Conservation (phyloP, 2,329 filamentous ascomycete species). For the Knoxdaviesia proteae region DNA sequence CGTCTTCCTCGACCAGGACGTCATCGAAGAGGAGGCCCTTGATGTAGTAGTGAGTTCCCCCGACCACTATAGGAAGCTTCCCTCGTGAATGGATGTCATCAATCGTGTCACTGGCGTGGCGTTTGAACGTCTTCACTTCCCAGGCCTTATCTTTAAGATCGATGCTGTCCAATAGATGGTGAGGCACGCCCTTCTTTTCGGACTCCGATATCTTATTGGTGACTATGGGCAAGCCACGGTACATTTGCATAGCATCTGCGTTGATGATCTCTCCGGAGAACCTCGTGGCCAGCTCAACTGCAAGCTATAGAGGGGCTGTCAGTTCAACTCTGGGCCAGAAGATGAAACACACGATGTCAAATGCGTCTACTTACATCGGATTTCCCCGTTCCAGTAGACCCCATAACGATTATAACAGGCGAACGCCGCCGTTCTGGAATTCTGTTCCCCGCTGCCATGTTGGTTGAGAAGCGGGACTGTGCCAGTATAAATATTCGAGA, state of each 20-base stretch:
- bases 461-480: too few species aligned
- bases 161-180: conserved; percentile 73
- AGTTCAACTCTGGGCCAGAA: not conserved
- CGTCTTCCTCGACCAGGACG: conserved; percentile 28
- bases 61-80: conserved; percentile 73
- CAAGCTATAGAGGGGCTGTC: conserved; percentile 35
- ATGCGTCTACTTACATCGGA: conserved; percentile 44
- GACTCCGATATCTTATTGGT: conserved; percentile 72
- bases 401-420: conserved; percentile 39
- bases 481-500: too few species aligned
- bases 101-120: conserved; percentile 47
- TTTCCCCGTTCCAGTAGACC: conserved; percentile 84
- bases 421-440: too few species aligned
- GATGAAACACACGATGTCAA: not conserved
- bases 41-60: conserved; percentile 89
- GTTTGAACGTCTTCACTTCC: conserved; percentile 61
- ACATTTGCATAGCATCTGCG: conserved; percentile 95
- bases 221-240: conserved; percentile 74
- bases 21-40: conserved; percentile 73
- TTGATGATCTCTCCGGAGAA: conserved; percentile 94
- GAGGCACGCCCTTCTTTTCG: conserved; percentile 62
- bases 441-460: too few species aligned
- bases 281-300: conserved; percentile 62
- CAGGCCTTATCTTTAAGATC: conserved; percentile 58
- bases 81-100: conserved; percentile 58